Evolutionary conservation across 2,329 filamentous ascomycete species (phyloP).

Genomic region (Talaromyces rugulosus): DNA sequence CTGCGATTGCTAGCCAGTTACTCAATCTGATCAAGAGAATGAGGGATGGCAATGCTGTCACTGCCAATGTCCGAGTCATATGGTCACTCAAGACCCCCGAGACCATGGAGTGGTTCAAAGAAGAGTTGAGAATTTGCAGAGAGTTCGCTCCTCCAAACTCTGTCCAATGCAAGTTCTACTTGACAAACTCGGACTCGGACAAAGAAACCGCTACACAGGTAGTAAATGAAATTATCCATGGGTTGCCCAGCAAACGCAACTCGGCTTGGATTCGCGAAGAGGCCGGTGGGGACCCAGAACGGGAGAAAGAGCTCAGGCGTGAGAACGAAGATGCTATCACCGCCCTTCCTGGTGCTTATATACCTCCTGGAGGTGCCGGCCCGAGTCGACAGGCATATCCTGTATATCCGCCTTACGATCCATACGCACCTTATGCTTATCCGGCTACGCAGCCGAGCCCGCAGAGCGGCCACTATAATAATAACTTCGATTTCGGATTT

Average conservation of each 20-base stretch:
- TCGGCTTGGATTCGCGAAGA: constrained; percentile 78
- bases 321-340: constrained; percentile 84
- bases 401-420: constrained; percentile 14
- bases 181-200: constrained; percentile 65
- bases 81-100: constrained; percentile 90
- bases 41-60: constrained; percentile 90
- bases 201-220: constrained; percentile 38
- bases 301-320: constrained; percentile 71
- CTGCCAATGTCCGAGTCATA: constrained; percentile 83
- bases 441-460: constrained; percentile 9
- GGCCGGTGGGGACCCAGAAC: constrained; percentile 72
- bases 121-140: constrained; percentile 86
- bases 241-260: constrained; percentile 80
- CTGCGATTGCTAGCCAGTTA: constrained; percentile 84
- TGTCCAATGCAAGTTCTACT: constrained; percentile 91
- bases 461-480: constrained; percentile 1
- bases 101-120: constrained; percentile 96
- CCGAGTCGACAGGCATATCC: constrained; percentile 12
- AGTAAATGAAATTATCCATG: constrained; percentile 81
- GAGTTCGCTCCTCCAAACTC: constrained; percentile 84
- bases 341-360: constrained; percentile 61
- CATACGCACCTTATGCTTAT: constrained; percentile 19
- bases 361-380: constrained; percentile 16
- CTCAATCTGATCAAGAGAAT: constrained; percentile 94
- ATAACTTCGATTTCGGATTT: constrained; percentile 14